These are phyloP conservation scores for Penicillium sumatraense DNA, from an alignment of 2,329 filamentous ascomycete genomes.

Conservation along the genomic window DNA sequence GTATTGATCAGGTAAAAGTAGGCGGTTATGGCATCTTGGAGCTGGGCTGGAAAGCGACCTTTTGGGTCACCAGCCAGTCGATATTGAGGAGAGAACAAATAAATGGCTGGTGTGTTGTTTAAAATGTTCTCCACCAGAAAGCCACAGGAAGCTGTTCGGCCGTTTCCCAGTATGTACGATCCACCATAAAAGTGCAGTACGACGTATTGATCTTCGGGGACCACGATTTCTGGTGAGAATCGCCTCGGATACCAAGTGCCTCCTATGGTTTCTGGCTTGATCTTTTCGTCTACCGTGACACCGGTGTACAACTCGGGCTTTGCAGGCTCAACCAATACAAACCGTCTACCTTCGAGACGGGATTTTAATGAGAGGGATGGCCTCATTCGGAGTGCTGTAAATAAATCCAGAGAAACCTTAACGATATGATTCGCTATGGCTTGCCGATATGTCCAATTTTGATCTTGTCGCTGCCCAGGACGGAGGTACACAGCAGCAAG, in stretches of 20 bases:
- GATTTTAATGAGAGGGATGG: conserved; percentile 16
- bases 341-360: conserved; percentile 9
- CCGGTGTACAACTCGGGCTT: conserved; percentile 10
- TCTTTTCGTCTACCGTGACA: conserved; percentile 10
- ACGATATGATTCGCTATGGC: conserved; percentile 9
- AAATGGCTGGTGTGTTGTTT: conserved; percentile 11
- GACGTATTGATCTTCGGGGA: conserved; percentile 15
- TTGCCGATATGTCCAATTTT: conserved; percentile 20
- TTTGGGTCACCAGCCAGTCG: conserved; percentile 22
- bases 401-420: conserved; percentile 11
- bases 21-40: conserved; percentile 29
- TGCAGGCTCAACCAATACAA: conserved; percentile 18
- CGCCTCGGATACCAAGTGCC: conserved; percentile 22
- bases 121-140: conserved; percentile 20
- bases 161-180: conserved; percentile 22
- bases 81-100: conserved; percentile 26
- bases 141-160: conserved; percentile 17
- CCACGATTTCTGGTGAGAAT: background rate
- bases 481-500: conserved; percentile 3
- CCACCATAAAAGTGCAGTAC: conserved; percentile 26
- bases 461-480: conserved; percentile 13
- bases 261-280: conserved; percentile 19
- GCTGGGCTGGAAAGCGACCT: conserved; percentile 27
- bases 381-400: conserved; percentile 9
- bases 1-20: conserved; percentile 26